These are phyloP conservation scores for Nakazawaea ernobii DNA, from an alignment of 805 yeast genomes.

Conservation along the genomic window DNA sequence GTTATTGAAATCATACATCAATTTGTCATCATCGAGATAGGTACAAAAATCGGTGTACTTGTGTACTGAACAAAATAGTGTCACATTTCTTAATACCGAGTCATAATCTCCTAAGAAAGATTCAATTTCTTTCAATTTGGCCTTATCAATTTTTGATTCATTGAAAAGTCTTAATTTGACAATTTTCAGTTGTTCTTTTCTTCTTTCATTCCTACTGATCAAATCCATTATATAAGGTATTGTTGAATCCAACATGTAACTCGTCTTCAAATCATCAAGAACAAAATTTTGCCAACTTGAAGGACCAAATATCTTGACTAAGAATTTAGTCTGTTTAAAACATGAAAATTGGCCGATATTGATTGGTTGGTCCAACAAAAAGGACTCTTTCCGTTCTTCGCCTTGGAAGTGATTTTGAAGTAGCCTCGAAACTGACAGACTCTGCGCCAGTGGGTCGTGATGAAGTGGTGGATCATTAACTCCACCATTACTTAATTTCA, in stretches of 20 bases:
- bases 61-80: background rate
- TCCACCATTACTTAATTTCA: background rate
- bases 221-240: slow-evolving; percentile 8
- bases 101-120: slow-evolving; percentile 7
- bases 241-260: slow-evolving; percentile 6
- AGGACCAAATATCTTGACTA: slow-evolving; percentile 10
- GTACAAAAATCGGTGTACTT: background rate
- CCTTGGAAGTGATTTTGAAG: background rate
- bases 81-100: background rate
- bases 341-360: slow-evolving; percentile 7
- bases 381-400: background rate
- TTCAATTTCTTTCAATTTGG: slow-evolving; percentile 8
- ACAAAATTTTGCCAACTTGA: slow-evolving; percentile 10
- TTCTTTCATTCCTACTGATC: slow-evolving; percentile 5
- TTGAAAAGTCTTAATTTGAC: slow-evolving; percentile 7
- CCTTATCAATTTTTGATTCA: background rate
- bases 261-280: slow-evolving; percentile 1
- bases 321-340: slow-evolving; percentile 3
- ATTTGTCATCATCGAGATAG: slow-evolving; percentile 2
- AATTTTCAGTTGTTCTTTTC: slow-evolving; percentile 4
- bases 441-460: background rate
- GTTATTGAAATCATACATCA: slow-evolving; percentile 1
- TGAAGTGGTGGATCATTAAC: background rate
- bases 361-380: slow-evolving; percentile 5
- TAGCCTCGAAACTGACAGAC: background rate